A percentile compares a stretch with the other conserved stretches of the same genome.
Evolutionary conservation across 139 green algal species (phyloP).

Genomic region (Diplosphaera chodatii): DNA sequence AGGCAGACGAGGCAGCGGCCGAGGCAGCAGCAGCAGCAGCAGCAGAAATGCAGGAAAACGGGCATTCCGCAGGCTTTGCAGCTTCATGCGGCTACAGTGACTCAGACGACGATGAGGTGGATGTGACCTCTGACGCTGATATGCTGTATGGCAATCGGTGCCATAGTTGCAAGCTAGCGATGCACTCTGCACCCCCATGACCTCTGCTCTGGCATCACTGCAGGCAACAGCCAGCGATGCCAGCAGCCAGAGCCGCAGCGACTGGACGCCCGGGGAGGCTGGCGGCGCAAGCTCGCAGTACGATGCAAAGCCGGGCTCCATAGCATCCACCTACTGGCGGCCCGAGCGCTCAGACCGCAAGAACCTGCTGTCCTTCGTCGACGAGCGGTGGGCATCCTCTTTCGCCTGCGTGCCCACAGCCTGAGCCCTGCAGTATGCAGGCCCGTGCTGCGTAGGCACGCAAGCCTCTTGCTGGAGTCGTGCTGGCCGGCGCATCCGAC

Average conservation of each 20-base stretch:
- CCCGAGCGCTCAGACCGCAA: constrained; percentile 60
- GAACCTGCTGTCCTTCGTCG: constrained; percentile 35
- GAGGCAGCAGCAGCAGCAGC: background rate
- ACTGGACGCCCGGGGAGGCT: background rate
- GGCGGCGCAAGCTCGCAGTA: background rate
- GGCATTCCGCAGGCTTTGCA: background rate
- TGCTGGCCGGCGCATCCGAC: too few species aligned
- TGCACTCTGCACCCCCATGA: too few species aligned
- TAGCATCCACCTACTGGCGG: constrained; percentile 68
- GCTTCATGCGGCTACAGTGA: constrained; percentile 2
- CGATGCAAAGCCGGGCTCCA: constrained; percentile 26
- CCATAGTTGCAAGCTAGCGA: too few species aligned
- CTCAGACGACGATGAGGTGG: constrained; percentile 17
- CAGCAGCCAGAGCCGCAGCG: background rate
- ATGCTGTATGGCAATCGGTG: too few species aligned
- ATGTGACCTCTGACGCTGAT: too few species aligned
- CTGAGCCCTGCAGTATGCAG: too few species aligned
- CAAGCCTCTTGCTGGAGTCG: too few species aligned
- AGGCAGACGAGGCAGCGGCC: background rate
- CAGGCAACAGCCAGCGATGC: background rate
- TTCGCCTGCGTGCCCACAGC: too few species aligned
- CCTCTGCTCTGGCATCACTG: too few species aligned
- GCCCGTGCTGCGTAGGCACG: too few species aligned
- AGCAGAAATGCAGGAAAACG: too few species aligned
- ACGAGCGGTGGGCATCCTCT: constrained; percentile 36